phyloP scores from a whole-genome alignment of 2,329 filamentous ascomycete species.

The Aspergillus uvarum region DNA sequence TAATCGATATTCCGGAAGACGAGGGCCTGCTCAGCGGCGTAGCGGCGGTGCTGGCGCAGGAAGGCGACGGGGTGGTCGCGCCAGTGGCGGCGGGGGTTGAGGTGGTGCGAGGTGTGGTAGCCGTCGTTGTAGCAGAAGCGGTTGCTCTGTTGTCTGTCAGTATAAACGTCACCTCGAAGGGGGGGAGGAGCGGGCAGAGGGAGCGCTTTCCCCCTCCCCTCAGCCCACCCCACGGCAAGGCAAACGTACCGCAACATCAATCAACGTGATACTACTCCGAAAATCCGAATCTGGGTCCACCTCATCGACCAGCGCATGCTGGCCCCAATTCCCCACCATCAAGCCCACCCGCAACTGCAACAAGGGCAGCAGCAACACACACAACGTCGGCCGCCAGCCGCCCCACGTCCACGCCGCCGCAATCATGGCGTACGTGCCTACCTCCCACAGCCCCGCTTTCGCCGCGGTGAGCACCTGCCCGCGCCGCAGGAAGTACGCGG shows the following conservation, averaged over 20 bases:
- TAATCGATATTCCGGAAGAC: constrained; percentile 83
- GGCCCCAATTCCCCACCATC: constrained; percentile 83
- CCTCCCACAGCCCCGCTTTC: constrained; percentile 62
- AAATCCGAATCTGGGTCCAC: constrained; percentile 75
- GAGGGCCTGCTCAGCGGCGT: constrained; percentile 65
- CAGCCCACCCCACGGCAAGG: too few species aligned
- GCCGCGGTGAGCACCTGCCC: constrained; percentile 56
- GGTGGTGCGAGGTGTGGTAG: constrained; percentile 66
- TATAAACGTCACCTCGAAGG: too few species aligned
- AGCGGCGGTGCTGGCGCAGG: constrained; percentile 66
- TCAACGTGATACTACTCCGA: constrained; percentile 73
- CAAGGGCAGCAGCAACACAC: constrained; percentile 67
- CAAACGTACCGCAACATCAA: constrained; percentile 69
- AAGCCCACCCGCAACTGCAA: constrained; percentile 65
- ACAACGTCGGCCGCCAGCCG: constrained; percentile 59
- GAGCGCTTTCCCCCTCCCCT: too few species aligned
- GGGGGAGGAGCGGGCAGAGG: too few species aligned
- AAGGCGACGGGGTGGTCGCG: constrained; percentile 75
- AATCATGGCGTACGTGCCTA: constrained; percentile 56
- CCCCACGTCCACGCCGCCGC: constrained; percentile 50
- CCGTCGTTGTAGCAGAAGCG: constrained; percentile 81
- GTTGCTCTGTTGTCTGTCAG: constrained; percentile 59
- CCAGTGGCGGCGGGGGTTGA: constrained; percentile 63
- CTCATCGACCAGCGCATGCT: constrained; percentile 77
- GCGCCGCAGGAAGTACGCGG: constrained; percentile 68